Evolutionary conservation across 306 rosid species (phyloP).

Genomic region (Pueraria montana): DNA sequence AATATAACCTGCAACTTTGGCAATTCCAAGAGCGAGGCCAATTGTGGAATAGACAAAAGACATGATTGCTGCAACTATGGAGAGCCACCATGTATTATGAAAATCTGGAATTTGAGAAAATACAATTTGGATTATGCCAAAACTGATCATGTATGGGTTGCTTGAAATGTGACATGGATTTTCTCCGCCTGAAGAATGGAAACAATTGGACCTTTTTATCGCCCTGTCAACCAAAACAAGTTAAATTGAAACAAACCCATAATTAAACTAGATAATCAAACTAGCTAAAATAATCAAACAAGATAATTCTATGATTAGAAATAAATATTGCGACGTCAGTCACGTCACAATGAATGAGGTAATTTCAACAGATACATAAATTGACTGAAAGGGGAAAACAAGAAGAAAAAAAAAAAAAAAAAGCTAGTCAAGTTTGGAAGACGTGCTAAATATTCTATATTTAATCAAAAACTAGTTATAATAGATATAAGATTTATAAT

Average conservation of each 20-base stretch:
- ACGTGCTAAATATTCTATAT: too few relatives aligned
- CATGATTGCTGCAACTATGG: slow-evolving; percentile 67
- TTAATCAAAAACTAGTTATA: too few relatives aligned
- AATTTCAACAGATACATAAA: too few relatives aligned
- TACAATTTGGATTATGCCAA: slow-evolving; percentile 60
- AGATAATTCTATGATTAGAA: too few relatives aligned
- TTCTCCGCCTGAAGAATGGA: slow-evolving; percentile 45
- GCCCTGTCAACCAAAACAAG: slow-evolving; percentile 54
- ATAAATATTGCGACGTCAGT: too few relatives aligned
- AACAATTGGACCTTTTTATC: slow-evolving; percentile 55
- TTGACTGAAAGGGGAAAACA: too few relatives aligned
- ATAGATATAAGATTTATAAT: too few relatives aligned
- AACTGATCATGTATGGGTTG: slow-evolving; percentile 57
- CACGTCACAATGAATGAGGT: too few relatives aligned
- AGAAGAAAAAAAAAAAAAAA: too few relatives aligned
- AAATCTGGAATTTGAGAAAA: slow-evolving; percentile 69
- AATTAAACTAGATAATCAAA: background rate
- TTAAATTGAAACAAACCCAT: background rate
- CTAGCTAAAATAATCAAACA: background rate
- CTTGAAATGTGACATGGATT: slow-evolving; percentile 54
- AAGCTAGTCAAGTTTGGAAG: too few relatives aligned
- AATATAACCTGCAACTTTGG: slow-evolving; percentile 62
- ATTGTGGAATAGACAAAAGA: slow-evolving; percentile 64
- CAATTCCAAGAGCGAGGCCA: slow-evolving; percentile 64
- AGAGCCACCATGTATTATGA: slow-evolving; percentile 70